Base-by-base conservation (phyloP, 306 rosid species). In the Heteromeles arbutifolia region DNA sequence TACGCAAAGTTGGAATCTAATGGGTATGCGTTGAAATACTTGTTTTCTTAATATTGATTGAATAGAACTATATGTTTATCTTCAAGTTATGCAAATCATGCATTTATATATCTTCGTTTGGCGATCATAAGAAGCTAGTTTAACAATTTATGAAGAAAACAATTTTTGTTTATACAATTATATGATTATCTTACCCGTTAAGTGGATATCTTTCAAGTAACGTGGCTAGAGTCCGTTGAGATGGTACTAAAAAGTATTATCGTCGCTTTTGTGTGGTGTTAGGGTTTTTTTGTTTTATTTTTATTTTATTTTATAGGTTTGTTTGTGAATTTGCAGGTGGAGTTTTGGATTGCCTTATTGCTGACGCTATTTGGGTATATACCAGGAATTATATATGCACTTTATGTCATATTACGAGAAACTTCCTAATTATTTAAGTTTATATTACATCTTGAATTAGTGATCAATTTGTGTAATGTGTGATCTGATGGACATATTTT, bases 341-440 rank as follows among this genome's bases (percentile, higher is more conserved):
- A 85, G 62, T 85, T 85, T 69, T 85, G 85, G 88, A 82, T 85
- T 37, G 57, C n/a, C 8, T 48, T 79, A 78, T 24, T 82, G 82
- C 77, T 85, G 81, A 82, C 84, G n/a, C 53, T 85, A 4, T 59
- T 79, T 44, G 88, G 85, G 0, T 82, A 85, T 43, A 45, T 85
- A 50, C 85, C 88, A 17, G 82, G 88, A 82, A 82, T 81, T 54
- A 25, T 85, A 75, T 85, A 82, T 59, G 88, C 88, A 5, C 32
- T 82, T 67, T 85, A 73, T 25, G 83, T 79, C 5, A 32, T 79
- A 48, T 64, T 72, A 15, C 70, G 54, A 58, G 10, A 57, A 22
- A 57, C 5, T 56, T 12, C 9, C 11, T 77, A 53, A 76, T 56
- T 6, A 7, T 57, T 15, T 37, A 19, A 8, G 18, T 41, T 13